phyloP scores from a whole-genome alignment of 345 rosid species.

The Salix suchowensis region DNA sequence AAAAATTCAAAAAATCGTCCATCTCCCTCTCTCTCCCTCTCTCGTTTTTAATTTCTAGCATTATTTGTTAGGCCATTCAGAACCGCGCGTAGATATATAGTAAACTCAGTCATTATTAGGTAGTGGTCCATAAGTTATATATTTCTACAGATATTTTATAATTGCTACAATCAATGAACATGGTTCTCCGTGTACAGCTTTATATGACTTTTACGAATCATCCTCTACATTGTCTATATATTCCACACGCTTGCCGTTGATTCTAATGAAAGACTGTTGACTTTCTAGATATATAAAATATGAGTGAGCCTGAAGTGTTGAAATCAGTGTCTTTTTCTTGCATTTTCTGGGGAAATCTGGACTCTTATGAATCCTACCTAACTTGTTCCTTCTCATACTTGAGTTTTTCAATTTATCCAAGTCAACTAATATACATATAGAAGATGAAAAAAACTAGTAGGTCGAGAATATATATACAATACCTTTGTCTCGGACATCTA shows the following conservation, averaged over 20 bases:
- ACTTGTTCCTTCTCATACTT: background rate
- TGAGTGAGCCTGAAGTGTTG: background rate
- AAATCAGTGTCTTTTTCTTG: background rate
- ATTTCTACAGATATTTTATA: background rate
- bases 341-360: background rate
- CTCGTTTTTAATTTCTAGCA: background rate
- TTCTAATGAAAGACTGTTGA: background rate
- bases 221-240: background rate
- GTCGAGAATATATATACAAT: too few relatives aligned
- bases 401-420: background rate
- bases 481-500: too few relatives aligned
- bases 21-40: too few relatives aligned
- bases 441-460: too few relatives aligned
- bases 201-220: background rate
- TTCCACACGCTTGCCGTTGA: background rate
- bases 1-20: too few relatives aligned
- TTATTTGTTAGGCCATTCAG: background rate
- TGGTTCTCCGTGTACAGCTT: background rate
- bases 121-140: background rate
- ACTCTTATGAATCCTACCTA: constrained; percentile 7
- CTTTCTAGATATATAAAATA: background rate
- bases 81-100: background rate
- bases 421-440: background rate
- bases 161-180: background rate
- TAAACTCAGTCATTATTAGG: background rate